Evolutionary conservation across 2,329 filamentous ascomycete species (phyloP).

Genomic region (Sclerotinia subarctica): DNA sequence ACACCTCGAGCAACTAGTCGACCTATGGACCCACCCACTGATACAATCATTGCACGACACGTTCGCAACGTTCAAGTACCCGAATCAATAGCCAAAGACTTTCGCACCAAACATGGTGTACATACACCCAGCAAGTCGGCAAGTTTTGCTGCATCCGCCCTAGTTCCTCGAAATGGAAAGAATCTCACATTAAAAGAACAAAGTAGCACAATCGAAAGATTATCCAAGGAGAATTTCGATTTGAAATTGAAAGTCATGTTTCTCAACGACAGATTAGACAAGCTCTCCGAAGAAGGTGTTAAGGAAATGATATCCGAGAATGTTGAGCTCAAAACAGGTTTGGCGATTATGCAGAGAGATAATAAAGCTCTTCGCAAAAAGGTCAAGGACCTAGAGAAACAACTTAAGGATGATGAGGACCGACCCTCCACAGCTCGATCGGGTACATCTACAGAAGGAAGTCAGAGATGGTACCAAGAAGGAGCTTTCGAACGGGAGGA

Average conservation of each 20-base stretch:
- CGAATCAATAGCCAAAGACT: slow-evolving; percentile 82
- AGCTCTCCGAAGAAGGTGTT: slow-evolving; percentile 90
- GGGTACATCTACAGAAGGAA: slow-evolving; percentile 53
- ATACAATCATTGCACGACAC: slow-evolving; percentile 84
- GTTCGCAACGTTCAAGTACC: slow-evolving; percentile 89
- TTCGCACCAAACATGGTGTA: slow-evolving; percentile 69
- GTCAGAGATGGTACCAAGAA: slow-evolving; percentile 55
- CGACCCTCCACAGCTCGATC: slow-evolving; percentile 59
- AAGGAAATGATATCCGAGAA: slow-evolving; percentile 99
- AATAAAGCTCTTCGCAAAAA: slow-evolving; percentile 78
- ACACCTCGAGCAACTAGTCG: slow-evolving; percentile 65
- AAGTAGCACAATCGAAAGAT: slow-evolving; percentile 90
- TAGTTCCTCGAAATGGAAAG: slow-evolving; percentile 54
- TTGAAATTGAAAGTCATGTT: slow-evolving; percentile 98
- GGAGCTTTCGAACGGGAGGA: slow-evolving; percentile 70
- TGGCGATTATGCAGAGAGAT: slow-evolving; percentile 86
- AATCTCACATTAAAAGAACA: slow-evolving; percentile 93
- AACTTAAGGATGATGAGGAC: slow-evolving; percentile 62
- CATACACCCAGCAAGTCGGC: slow-evolving; percentile 55
- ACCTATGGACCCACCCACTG: slow-evolving; percentile 65
- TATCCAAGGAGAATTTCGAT: slow-evolving; percentile 98
- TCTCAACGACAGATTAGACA: slow-evolving; percentile 86
- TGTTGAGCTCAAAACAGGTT: slow-evolving; percentile 87
- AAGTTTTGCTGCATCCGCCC: slow-evolving; percentile 48
- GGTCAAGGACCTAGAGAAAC: slow-evolving; percentile 82